These are phyloP conservation scores for Lactarius hengduanensis DNA, from an alignment of 768 basidiomycete genomes.

Conservation along the genomic window DNA sequence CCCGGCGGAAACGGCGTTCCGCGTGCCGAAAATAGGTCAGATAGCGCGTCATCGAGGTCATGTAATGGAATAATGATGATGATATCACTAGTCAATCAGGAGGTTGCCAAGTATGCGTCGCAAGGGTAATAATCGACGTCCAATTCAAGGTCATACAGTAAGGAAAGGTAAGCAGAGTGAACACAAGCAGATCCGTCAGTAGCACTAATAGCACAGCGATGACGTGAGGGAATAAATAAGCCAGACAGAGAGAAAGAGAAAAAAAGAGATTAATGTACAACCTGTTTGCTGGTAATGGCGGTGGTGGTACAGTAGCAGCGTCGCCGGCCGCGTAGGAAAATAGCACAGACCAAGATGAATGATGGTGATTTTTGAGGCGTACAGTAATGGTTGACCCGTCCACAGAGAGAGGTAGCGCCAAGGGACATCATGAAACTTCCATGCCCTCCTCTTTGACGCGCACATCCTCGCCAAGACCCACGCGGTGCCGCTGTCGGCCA, in stretches of 20 bases:
- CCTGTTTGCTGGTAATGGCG: not conserved
- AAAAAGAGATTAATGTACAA: conserved; percentile 14
- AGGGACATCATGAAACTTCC: conserved; percentile 26
- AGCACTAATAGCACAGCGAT: conserved; percentile 23
- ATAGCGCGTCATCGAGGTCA: conserved; percentile 19
- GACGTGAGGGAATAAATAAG: conserved; percentile 20
- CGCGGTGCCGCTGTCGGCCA: conserved; percentile 25
- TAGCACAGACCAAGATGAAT: not conserved
- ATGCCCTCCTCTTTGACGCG: conserved; percentile 28
- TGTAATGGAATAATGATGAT: conserved; percentile 3
- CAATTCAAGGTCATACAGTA: conserved; percentile 11
- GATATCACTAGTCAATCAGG: conserved; percentile 15
- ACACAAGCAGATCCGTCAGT: conserved; percentile 17
- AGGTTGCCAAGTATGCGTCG: conserved; percentile 3
- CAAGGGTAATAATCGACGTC: conserved; percentile 17
- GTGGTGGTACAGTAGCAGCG: conserved; percentile 12
- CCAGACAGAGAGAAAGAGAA: not conserved
- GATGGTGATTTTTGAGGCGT: not conserved
- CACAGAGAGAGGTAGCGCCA: conserved; percentile 2
- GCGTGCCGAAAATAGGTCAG: conserved; percentile 15
- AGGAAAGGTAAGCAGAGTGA: not conserved
- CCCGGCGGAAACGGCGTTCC: conserved; percentile 9
- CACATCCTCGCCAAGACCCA: conserved; percentile 19
- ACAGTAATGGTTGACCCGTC: not conserved
- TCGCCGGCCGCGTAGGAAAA: conserved; percentile 1